A percentile compares a stretch with the other conserved stretches of the same genome.
Conservation (phyloP, 768 basidiomycete species). For the Obba rivulosa region DNA sequence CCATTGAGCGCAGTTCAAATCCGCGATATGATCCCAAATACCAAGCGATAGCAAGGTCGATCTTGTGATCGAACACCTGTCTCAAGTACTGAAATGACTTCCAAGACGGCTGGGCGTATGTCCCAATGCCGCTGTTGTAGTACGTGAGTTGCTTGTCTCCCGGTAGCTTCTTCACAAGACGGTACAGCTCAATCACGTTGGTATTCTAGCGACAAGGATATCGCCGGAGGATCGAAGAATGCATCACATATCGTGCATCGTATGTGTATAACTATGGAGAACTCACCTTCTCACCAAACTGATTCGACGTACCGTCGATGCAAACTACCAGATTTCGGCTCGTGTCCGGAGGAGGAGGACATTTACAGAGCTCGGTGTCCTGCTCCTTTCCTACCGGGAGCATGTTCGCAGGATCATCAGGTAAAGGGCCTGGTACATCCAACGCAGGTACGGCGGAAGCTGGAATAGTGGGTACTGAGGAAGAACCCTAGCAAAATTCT, state of each 20-base stretch:
- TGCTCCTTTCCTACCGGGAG: too few species aligned
- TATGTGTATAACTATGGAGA: not conserved
- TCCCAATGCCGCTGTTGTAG: slow-evolving; percentile 19
- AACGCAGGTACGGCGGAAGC: too few species aligned
- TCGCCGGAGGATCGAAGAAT: too few species aligned
- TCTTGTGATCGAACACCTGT: not conserved
- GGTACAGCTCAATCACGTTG: slow-evolving; percentile 14
- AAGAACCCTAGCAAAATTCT: too few species aligned
- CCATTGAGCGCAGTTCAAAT: not conserved
- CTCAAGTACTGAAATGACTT: not conserved
- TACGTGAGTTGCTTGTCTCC: slow-evolving; percentile 11
- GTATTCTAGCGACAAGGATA: slow-evolving; percentile 11
- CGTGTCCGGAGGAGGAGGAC: not conserved
- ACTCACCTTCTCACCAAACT: not conserved
- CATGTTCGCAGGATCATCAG: too few species aligned
- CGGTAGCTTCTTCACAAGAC: slow-evolving; percentile 2
- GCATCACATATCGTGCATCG: not conserved
- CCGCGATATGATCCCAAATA: not conserved
- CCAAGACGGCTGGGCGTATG: slow-evolving; percentile 10
- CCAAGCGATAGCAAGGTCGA: slow-evolving; percentile 14
- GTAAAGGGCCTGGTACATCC: too few species aligned
- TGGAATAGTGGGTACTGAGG: too few species aligned
- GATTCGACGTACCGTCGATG: slow-evolving; percentile 1
- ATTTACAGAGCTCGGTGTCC: too few species aligned
- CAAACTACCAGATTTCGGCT: slow-evolving; percentile 1